These are phyloP conservation scores for Saccharomycopsis vini DNA, from an alignment of 805 yeast species.

Conservation along the genomic window DNA sequence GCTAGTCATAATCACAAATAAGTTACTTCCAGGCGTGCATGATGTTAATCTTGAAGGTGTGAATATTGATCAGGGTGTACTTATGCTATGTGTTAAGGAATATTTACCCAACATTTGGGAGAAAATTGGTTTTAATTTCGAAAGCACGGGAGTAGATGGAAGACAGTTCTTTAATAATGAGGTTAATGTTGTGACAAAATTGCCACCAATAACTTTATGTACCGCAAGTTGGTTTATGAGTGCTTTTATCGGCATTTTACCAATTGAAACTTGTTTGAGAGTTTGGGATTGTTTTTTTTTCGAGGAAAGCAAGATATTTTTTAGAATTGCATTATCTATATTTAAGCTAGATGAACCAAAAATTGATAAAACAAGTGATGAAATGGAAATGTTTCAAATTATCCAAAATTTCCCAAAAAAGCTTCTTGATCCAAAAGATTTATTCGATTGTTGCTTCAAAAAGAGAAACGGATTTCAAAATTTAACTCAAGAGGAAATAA, in stretches of 20 bases:
- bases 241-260: conserved; percentile 82
- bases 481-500: conserved; percentile 73
- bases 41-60: conserved; percentile 88
- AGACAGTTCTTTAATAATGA: conserved; percentile 20
- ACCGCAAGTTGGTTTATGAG: conserved; percentile 99
- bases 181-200: conserved; percentile 50
- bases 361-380: conserved; percentile 37
- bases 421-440: conserved; percentile 55
- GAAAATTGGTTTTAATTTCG: conserved; percentile 27
- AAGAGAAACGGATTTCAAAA: conserved; percentile 65
- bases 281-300: conserved; percentile 94
- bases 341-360: conserved; percentile 67
- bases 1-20: conserved; percentile 82
- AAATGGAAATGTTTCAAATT: conserved; percentile 68
- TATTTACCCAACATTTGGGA: conserved; percentile 78
- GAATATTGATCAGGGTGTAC: conserved; percentile 87
- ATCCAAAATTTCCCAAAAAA: conserved; percentile 76
- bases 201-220: conserved; percentile 87
- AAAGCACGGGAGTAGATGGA: conserved; percentile 1
- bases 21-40: conserved; percentile 85
- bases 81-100: conserved; percentile 79
- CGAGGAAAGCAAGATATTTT: conserved; percentile 82
- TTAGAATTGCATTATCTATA: conserved; percentile 73
- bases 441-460: conserved; percentile 70
- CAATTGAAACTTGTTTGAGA: conserved; percentile 78